Evolutionary conservation across 345 rosid genomes (phyloP), one percentile per base, ranked within the genome.

Genomic region (Eucalyptus sideroxylon): DNA sequence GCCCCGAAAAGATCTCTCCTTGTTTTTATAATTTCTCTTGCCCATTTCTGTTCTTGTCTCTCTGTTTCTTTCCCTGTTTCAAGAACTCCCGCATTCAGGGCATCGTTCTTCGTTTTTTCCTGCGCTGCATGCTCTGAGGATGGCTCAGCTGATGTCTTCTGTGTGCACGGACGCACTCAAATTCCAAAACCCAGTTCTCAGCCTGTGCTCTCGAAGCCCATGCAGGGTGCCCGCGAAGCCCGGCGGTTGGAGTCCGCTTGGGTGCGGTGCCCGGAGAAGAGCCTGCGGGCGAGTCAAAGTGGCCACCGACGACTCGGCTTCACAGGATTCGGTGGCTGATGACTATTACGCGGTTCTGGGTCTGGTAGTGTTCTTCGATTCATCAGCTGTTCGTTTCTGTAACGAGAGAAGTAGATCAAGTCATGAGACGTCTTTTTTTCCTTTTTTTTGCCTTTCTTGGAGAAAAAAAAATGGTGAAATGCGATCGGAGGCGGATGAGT

Each of bases 331-430:
- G 6, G 89, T 96, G 53, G 95, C 98, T 53, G 98, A 96, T 91
- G 99, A 97, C 91, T 97, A 95, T 87, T 98, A 97, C 89, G 92
- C 97, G 15, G 99, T 97, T 91, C 92, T 98, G 90, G 99, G 99
- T 34, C 91, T 96, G 95, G 99, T 98, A 94, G 92, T 51, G 83
- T 30, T 86, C 27, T 88, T 88, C 86, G 50, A 59, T 15, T 30
- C 53, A 53, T 86, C 24, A 26, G 44, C 89, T 89, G 14, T 83
- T 47, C 40, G 65, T 89, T 83, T 85, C 16, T 86, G 30, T 88
- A 19, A n/a, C 47, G 34, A 40, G 85, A 37, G 47, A 77, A 77
- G 30, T 77, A 77, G 85, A 40, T 37, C 83, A 2, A 77, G 85
- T 77, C 16, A 0, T 6, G 47, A 77, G 85, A 77, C 16, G 47